Conservation (phyloP, 2,329 filamentous ascomycete species). For the Bipolaris sorokiniana region DNA sequence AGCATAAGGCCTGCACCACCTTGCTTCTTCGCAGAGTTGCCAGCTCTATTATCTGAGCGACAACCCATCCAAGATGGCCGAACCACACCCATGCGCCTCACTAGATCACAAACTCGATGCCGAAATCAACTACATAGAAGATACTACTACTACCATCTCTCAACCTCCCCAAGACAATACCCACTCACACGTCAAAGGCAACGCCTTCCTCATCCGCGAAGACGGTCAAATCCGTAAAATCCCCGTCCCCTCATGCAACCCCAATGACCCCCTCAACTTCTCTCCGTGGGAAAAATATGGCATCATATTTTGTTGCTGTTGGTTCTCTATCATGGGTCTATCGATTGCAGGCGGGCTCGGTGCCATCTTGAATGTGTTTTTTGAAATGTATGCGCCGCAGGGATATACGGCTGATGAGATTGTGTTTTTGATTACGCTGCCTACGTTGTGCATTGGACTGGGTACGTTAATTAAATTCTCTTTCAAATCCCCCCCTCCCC, state of each 20-base stretch:
- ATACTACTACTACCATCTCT: too few relatives aligned
- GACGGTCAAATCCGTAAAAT: neutral
- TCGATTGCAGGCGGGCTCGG: neutral
- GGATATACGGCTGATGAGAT: neutral
- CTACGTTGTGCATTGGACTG: neutral
- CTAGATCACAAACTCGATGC: neutral
- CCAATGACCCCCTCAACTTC: constrained; percentile 5
- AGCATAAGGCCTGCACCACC: too few relatives aligned
- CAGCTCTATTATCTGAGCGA: too few relatives aligned
- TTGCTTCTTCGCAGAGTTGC: neutral
- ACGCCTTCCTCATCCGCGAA: constrained; percentile 3
- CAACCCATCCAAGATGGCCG: neutral
- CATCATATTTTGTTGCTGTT: constrained; percentile 2
- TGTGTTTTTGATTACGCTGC: neutral
- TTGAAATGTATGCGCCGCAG: neutral
- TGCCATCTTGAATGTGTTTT: neutral
- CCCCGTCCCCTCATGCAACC: neutral
- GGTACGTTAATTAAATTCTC: too few relatives aligned
- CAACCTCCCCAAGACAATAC: too few relatives aligned
- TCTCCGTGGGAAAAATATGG: neutral
- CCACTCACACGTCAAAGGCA: neutral
- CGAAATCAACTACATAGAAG: neutral
- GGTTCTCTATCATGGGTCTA: constrained; percentile 5
- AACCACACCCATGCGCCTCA: neutral
- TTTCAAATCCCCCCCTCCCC: too few relatives aligned